Conservation (phyloP, 2,329 filamentous ascomycete genomes). For the Colletotrichum sp. region DNA sequence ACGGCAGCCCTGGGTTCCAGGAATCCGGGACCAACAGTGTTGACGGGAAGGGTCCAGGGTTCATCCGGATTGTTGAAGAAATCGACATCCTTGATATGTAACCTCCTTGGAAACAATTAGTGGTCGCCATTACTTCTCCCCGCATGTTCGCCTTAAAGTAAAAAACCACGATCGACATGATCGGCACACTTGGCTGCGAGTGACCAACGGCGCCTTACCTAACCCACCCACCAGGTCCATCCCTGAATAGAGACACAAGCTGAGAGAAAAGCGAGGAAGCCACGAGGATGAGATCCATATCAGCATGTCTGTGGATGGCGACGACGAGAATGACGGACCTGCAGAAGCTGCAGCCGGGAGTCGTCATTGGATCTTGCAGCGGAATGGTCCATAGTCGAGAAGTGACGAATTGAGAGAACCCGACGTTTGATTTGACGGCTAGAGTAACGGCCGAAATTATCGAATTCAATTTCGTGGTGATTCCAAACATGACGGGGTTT, state of each 20-base stretch:
- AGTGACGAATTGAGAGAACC: slow-evolving; percentile 3
- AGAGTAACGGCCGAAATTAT: neutral
- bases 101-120: neutral
- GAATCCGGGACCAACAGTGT: slow-evolving; percentile 3
- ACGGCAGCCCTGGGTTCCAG: slow-evolving; percentile 9
- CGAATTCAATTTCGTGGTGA: neutral
- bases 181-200: slow-evolving; percentile 1
- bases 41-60: slow-evolving; percentile 1
- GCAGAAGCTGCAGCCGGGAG: slow-evolving; percentile 14
- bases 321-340: slow-evolving; percentile 7
- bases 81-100: slow-evolving; percentile 3
- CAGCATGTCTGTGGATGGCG: neutral
- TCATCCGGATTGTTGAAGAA: slow-evolving; percentile 14
- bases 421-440: neutral
- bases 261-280: neutral
- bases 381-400: slow-evolving; percentile 8
- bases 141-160: slow-evolving; percentile 12
- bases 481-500: neutral
- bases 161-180: slow-evolving; percentile 5
- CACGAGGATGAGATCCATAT: slow-evolving; percentile 8
- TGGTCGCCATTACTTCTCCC: neutral
- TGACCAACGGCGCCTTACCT: slow-evolving; percentile 3
- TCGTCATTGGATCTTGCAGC: slow-evolving; percentile 20
- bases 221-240: slow-evolving; percentile 17
- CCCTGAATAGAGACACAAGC: neutral